Conservation (phyloP, 768 basidiomycete genomes). For the Psilocybe cubensis region DNA sequence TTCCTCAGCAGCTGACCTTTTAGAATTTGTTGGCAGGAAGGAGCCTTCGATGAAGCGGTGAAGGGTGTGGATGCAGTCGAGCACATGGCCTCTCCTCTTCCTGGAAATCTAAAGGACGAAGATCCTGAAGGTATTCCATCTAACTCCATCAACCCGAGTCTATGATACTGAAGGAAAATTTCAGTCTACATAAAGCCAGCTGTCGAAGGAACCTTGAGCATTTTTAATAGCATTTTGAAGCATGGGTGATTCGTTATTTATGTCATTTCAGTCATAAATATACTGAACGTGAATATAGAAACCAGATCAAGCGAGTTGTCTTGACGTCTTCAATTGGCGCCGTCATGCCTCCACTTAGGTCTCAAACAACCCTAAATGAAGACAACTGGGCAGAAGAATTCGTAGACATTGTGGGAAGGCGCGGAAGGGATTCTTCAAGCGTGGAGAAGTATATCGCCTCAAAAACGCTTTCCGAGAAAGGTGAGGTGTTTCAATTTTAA, state of each 20-base stretch:
- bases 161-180: no score
- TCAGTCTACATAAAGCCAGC: constrained; percentile 82
- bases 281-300: constrained; percentile 23
- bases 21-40: no score
- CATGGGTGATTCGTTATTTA: no score
- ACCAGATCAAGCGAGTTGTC: constrained; percentile 66
- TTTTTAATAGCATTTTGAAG: constrained; percentile 63
- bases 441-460: constrained; percentile 59
- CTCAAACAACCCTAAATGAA: constrained; percentile 40
- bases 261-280: no score
- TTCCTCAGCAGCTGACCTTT: no score
- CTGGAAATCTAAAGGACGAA: no score
- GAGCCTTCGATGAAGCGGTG: no score
- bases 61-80: no score
- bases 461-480: constrained; percentile 68
- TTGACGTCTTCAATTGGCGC: constrained; percentile 67
- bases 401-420: constrained; percentile 45
- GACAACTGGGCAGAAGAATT: constrained; percentile 64
- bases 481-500: constrained; percentile 25
- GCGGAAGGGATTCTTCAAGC: constrained; percentile 46
- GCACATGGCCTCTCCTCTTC: no score
- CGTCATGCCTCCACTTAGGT: constrained; percentile 35
- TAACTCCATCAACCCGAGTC: no score
- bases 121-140: no score
- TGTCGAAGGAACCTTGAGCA: constrained; percentile 66